Conservation (phyloP, 306 rosid genomes). For the Cicer judaicum region DNA sequence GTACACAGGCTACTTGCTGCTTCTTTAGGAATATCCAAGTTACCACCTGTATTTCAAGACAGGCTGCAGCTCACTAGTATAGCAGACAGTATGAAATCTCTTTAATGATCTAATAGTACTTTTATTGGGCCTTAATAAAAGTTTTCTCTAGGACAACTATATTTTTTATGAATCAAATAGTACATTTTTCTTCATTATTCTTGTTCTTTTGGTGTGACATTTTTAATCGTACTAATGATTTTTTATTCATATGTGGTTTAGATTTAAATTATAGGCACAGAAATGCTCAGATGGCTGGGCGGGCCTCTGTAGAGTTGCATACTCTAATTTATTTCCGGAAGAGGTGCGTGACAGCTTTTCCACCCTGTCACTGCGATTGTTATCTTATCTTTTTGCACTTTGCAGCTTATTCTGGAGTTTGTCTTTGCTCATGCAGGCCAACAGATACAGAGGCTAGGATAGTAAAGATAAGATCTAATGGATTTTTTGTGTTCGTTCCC, state of each 20-base stretch:
- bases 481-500: conserved; percentile 94
- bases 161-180: conserved; percentile 15
- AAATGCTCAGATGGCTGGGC: conserved; percentile 97
- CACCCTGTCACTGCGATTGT: background rate
- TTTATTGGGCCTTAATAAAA: background rate
- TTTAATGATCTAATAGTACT: conserved; percentile 27
- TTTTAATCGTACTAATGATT: conserved; percentile 27
- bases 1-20: conserved; percentile 98
- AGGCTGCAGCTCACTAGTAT: conserved; percentile 72
- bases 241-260: conserved; percentile 46
- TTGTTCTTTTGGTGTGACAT: conserved; percentile 30
- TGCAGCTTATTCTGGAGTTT: conserved; percentile 38
- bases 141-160: conserved; percentile 10
- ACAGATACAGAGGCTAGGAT: conserved; percentile 90
- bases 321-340: conserved; percentile 80
- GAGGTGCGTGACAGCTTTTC: conserved; percentile 53
- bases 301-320: conserved; percentile 93
- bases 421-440: conserved; percentile 66
- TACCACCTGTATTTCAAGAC: conserved; percentile 82
- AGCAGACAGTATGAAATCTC: conserved; percentile 79
- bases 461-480: conserved; percentile 94
- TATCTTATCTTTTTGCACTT: conserved; percentile 8
- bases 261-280: conserved; percentile 96
- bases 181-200: conserved; percentile 22
- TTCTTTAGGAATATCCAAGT: conserved; percentile 75